Evolutionary conservation across 1,139 yeast genomes (phyloP).

Genomic region (Taiozyma sp.): DNA sequence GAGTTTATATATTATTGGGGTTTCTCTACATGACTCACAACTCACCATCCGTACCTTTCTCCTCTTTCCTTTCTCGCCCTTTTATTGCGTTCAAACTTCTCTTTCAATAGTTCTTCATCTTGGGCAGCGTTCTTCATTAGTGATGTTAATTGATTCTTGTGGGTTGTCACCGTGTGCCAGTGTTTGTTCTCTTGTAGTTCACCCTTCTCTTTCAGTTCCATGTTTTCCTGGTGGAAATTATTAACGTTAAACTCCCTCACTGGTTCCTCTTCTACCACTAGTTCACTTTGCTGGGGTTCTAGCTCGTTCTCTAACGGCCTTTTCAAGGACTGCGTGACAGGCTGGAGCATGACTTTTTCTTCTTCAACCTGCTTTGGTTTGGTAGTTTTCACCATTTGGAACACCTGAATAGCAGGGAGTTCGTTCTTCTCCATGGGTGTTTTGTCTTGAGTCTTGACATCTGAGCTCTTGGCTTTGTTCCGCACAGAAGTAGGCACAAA

Average conservation of each 20-base stretch:
- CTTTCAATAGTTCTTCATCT: slow-evolving; percentile 25
- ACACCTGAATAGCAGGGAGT: neutral
- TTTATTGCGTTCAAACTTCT: slow-evolving; percentile 23
- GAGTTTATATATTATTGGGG: neutral
- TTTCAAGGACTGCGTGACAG: neutral
- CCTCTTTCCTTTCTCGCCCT: slow-evolving; percentile 21
- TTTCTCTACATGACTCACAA: slow-evolving; percentile 9
- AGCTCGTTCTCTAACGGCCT: neutral
- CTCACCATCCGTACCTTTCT: slow-evolving; percentile 27
- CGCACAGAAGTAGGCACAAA: slow-evolving; percentile 18
- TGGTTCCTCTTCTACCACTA: neutral
- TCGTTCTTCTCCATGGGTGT: neutral
- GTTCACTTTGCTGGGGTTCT: neutral
- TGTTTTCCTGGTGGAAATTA: slow-evolving; percentile 18
- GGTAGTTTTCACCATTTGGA: neutral
- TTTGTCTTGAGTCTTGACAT: neutral
- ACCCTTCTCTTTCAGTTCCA: slow-evolving; percentile 17
- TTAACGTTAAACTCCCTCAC: slow-evolving; percentile 19
- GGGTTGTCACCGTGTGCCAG: slow-evolving; percentile 23
- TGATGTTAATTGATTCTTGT: slow-evolving; percentile 28
- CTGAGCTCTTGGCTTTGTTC: slow-evolving; percentile 3
- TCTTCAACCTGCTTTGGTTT: slow-evolving; percentile 1
- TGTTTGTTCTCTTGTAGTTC: slow-evolving; percentile 17
- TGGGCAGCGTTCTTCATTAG: slow-evolving; percentile 28
- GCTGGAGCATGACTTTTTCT: neutral